A percentile compares a stretch with the other conserved stretches of the same genome.
phyloP scores from a whole-genome alignment of 2,329 filamentous ascomycete species.

The Fusarium camptoceras region DNA sequence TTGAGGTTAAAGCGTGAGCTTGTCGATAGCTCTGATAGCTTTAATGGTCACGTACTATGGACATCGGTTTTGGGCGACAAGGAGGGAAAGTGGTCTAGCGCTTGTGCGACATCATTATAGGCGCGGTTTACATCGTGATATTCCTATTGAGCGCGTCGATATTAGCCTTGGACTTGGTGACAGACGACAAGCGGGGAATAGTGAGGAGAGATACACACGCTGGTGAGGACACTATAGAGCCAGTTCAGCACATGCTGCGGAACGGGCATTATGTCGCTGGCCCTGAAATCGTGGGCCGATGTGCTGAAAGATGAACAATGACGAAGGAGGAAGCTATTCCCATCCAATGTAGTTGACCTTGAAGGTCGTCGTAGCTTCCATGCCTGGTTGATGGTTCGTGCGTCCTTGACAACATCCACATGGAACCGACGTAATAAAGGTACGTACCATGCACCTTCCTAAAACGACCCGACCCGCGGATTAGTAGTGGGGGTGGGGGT shows the following conservation, averaged over 20 bases:
- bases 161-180: conserved; percentile 17
- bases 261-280: conserved; percentile 69
- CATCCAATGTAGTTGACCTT: conserved; percentile 24
- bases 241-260: conserved; percentile 93
- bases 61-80: conserved; percentile 91
- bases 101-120: conserved; percentile 89
- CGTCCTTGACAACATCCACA: conserved; percentile 20
- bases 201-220: conserved; percentile 60
- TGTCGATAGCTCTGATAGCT: conserved; percentile 46
- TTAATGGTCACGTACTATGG: conserved; percentile 74
- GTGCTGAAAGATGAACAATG: neutral
- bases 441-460: conserved; percentile 39
- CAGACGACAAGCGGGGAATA: conserved; percentile 15
- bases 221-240: conserved; percentile 91
- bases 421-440: conserved; percentile 38
- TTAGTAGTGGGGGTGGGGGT: conserved; percentile 38
- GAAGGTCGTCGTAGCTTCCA: conserved; percentile 33
- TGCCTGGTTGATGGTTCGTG: conserved; percentile 35
- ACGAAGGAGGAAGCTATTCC: conserved; percentile 22
- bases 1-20: conserved; percentile 25
- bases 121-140: conserved; percentile 93
- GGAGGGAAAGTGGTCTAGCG: conserved; percentile 81
- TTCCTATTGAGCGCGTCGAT: conserved; percentile 69
- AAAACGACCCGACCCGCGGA: conserved; percentile 28
- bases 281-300: neutral